Base-by-base conservation (phyloP, 345 rosid species). In the Arabidopsis arenosa region DNA sequence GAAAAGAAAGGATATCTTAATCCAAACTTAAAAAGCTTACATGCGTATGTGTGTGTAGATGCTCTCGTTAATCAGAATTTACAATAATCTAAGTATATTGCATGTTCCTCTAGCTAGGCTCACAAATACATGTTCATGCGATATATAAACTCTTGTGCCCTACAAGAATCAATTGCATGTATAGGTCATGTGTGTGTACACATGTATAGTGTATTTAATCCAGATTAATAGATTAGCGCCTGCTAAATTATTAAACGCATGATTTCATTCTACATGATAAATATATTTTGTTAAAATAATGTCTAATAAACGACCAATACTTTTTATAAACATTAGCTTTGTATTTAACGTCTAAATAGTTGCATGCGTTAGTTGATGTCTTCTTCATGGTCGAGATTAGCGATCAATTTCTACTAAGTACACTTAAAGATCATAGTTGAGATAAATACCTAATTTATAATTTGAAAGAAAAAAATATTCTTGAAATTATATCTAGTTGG, bases 11-110 rank as follows among this genome's bases (percentile, higher is more conserved):
- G 37, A 56, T 77, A 77, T 70, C 53, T 77, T 70, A 77, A 63
- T 63, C 37, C 54, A 70, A 54, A 15, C 37, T 47, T 64, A 11
- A 70, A 76, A 70, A 77, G 80, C 66, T 77, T 63, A 77, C 80
- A 77, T 76, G 71, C 59, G 75, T 70, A 69, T n/a, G 75, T 63
- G 48, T 76, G 75, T 63, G 40, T 63, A 69, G 80, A 76, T 70
- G 80, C 75, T 76, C 71, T 63, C 75, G 80, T 70, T 70, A 76
- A 70, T 45, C 65, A 70, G 51, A 76, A 55, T 63, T 57, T 70
- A 70, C 70, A 36, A 70, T 70, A 70, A 55, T 44, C 65, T 44
- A 76, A 76, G 71, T 45, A 76, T 63, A 70, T 76, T 63, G 65
- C 80, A 54, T 63, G 70, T 62, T 55, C 63, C 58, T 62, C 64